phyloP scores from a whole-genome alignment of 2,329 filamentous ascomycete genomes.

The Myriangium duriaei region DNA sequence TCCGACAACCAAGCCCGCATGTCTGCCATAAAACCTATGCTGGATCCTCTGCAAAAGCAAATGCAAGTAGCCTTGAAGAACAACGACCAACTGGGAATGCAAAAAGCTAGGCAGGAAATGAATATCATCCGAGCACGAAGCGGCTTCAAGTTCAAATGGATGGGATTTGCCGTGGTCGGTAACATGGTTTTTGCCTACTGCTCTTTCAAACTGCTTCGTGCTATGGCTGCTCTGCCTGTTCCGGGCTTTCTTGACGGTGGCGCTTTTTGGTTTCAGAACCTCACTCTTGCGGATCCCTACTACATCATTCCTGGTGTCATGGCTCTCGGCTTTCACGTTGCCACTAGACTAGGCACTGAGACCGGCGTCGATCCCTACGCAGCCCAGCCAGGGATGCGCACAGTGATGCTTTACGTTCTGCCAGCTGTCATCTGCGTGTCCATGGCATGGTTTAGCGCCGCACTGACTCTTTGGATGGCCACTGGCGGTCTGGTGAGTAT shows the following conservation, averaged over 20 bases:
- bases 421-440: conserved; percentile 42
- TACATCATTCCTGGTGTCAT: conserved; percentile 53
- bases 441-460: conserved; percentile 43
- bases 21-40: conserved; percentile 46
- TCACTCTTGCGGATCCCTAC: conserved; percentile 65
- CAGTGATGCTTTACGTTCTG: conserved; percentile 34
- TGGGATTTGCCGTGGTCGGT: conserved; percentile 46
- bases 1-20: conserved; percentile 52
- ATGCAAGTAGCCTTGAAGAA: conserved; percentile 34
- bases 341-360: conserved; percentile 37
- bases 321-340: conserved; percentile 20
- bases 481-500: conserved; percentile 29
- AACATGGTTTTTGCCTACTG: conserved; percentile 57
- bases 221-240: conserved; percentile 67
- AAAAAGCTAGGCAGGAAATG: conserved; percentile 38
- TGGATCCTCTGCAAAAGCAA: conserved; percentile 43
- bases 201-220: conserved; percentile 63
- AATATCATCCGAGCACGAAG: conserved; percentile 38
- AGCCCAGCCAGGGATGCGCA: conserved; percentile 23
- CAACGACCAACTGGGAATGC: conserved; percentile 36
- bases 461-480: conserved; percentile 52
- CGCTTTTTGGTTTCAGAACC: conserved; percentile 64
- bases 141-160: conserved; percentile 41
- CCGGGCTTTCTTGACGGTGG: conserved; percentile 63
- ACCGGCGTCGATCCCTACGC: conserved; percentile 26